Evolutionary conservation across 768 basidiomycete genomes (phyloP).

Genomic region (Phylloporus sp.): DNA sequence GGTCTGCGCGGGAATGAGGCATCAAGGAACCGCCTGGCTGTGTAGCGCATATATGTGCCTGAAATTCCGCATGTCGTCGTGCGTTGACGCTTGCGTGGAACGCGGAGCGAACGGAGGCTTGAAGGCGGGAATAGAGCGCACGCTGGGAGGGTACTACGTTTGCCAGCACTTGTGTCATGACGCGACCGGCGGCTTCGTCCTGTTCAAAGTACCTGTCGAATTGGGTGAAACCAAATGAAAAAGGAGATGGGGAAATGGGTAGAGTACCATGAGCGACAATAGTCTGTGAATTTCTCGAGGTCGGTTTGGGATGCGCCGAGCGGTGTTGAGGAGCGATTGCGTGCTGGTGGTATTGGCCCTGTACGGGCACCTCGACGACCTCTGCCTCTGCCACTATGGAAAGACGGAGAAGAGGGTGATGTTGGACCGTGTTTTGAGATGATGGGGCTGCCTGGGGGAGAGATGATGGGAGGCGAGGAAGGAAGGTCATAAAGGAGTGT

Average conservation of each 20-base stretch:
- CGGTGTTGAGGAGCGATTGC: conserved; percentile 67
- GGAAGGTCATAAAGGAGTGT: conserved; percentile 77
- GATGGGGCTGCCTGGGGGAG: conserved; percentile 54
- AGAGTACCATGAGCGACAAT: conserved; percentile 72
- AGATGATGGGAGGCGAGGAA: conserved; percentile 44
- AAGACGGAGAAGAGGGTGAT: conserved; percentile 59
- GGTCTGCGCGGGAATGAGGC: conserved; percentile 66
- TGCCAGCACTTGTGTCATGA: conserved; percentile 79
- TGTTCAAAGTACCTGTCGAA: conserved; percentile 73
- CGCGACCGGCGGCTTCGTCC: conserved; percentile 69
- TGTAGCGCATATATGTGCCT: conserved; percentile 75
- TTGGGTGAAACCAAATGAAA: conserved; percentile 8
- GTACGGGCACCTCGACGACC: conserved; percentile 47
- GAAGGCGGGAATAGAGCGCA: conserved; percentile 80
- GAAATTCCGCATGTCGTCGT: conserved; percentile 77
- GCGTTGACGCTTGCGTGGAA: conserved; percentile 79
- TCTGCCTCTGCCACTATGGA: conserved; percentile 43
- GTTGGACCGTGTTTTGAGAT: conserved; percentile 34
- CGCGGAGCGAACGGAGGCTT: conserved; percentile 79
- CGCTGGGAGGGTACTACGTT: conserved; percentile 79
- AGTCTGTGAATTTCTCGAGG: conserved; percentile 71
- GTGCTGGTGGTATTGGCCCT: conserved; percentile 44
- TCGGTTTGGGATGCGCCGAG: conserved; percentile 61
- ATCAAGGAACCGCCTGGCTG: conserved; percentile 75
- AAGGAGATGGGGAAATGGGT: neutral